A percentile compares a stretch with the other conserved stretches of the same genome.
These are phyloP conservation scores for Scalesia atractyloides DNA, from an alignment of 129 eudicot genomes.

Conservation along the genomic window DNA sequence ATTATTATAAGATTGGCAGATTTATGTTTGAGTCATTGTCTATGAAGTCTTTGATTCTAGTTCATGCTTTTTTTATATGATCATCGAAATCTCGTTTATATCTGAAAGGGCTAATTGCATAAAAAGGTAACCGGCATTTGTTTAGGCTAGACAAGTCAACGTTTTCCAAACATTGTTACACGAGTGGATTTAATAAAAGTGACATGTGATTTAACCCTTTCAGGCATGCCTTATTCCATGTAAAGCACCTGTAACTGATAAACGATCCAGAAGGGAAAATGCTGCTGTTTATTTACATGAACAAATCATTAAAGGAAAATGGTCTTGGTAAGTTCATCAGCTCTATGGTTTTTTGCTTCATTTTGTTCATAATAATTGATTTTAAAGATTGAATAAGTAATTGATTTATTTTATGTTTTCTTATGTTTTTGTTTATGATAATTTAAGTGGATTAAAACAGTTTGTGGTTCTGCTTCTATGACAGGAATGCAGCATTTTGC, in stretches of 20 bases:
- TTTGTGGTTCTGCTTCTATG: conserved; percentile 20
- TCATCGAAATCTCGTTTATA: not conserved
- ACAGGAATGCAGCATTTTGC: conserved; percentile 90
- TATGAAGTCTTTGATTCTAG: conserved; percentile 2
- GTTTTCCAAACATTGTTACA: conserved; percentile 12
- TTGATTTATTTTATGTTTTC: not conserved
- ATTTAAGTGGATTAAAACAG: conserved; percentile 7
- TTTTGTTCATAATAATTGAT: not conserved
- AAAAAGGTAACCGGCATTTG: not conserved
- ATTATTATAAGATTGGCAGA: conserved; percentile 4
- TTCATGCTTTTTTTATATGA: conserved; percentile 5
- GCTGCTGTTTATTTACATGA: conserved; percentile 56
- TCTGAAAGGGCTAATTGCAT: not conserved
- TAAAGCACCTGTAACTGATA: conserved; percentile 50
- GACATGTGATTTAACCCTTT: conserved; percentile 17
- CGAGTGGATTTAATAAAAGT: not conserved
- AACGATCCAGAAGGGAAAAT: conserved; percentile 71
- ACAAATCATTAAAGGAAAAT: conserved; percentile 70
- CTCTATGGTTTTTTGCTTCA: conserved; percentile 6
- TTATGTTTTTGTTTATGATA: not conserved
- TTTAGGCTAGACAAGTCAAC: not conserved
- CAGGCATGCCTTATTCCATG: conserved; percentile 68
- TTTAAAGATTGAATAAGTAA: conserved; percentile 13
- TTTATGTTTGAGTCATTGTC: conserved; percentile 5
- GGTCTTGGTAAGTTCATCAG: conserved; percentile 72